Percentiles rank a stretch among this genome's conserved stretches.
Conservation (phyloP, 2,329 filamentous ascomycete species). For the Penicillium sp. region DNA sequence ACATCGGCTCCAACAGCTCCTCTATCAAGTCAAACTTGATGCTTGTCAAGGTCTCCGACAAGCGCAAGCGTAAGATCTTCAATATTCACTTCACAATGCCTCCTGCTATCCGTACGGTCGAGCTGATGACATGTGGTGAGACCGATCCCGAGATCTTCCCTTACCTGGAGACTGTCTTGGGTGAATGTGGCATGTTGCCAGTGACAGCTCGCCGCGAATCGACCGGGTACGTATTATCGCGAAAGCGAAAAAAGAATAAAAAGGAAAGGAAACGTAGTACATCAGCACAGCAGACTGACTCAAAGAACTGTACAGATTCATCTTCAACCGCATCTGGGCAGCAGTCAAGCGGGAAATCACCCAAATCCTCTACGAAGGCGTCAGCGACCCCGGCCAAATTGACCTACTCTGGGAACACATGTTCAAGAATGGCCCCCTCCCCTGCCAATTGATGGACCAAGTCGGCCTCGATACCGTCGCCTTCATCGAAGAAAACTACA, state of each 20-base stretch:
- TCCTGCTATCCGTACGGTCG: constrained; percentile 37
- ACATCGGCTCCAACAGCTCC: constrained; percentile 45
- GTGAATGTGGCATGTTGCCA: constrained; percentile 38
- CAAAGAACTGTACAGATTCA: constrained; percentile 28
- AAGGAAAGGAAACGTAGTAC: background rate
- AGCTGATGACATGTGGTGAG: constrained; percentile 46
- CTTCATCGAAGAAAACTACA: constrained; percentile 48
- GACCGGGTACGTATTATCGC: constrained; percentile 29
- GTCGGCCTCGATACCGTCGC: constrained; percentile 48
- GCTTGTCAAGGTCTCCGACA: constrained; percentile 31
- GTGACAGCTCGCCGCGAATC: constrained; percentile 41
- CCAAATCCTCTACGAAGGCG: constrained; percentile 43
- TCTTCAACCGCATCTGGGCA: constrained; percentile 51
- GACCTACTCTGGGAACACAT: constrained; percentile 36
- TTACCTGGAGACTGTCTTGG: constrained; percentile 35
- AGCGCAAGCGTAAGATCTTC: constrained; percentile 24
- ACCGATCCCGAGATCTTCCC: constrained; percentile 40
- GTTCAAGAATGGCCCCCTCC: constrained; percentile 30
- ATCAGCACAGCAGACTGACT: background rate
- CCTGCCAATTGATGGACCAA: constrained; percentile 39
- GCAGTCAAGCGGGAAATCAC: constrained; percentile 48
- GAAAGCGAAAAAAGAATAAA: background rate
- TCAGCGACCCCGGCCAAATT: constrained; percentile 42
- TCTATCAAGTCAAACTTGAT: constrained; percentile 46
- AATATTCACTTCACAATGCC: constrained; percentile 49